A percentile compares a stretch with the other conserved stretches of the same genome.
Conservation (phyloP, 805 yeast species). For the Lachancea dasiensis region DNA sequence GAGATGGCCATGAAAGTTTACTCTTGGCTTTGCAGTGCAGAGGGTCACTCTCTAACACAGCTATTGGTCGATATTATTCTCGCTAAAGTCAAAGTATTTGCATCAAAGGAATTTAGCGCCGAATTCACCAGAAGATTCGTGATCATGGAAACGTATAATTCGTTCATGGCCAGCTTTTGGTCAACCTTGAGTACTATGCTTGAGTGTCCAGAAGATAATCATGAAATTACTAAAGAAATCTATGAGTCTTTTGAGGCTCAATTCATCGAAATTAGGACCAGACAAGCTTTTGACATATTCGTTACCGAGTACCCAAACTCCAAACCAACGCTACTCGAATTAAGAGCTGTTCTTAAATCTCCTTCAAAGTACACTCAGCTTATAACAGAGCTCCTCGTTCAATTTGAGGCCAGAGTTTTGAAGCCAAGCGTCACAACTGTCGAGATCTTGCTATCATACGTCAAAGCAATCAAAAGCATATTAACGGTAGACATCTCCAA, state of each 20-base stretch:
- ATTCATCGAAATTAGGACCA: constrained; percentile 38
- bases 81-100: constrained; percentile 17
- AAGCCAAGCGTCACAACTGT: constrained; percentile 80
- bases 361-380: constrained; percentile 23
- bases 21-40: constrained; percentile 23
- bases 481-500: constrained; percentile 81
- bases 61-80: constrained; percentile 20
- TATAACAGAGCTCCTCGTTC: constrained; percentile 15
- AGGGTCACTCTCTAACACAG: constrained; percentile 12
- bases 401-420: constrained; percentile 36
- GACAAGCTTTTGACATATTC: constrained; percentile 53
- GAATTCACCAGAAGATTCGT: constrained; percentile 18
- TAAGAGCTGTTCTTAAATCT: constrained; percentile 45
- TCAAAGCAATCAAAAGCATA: constrained; percentile 66
- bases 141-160: constrained; percentile 25
- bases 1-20: constrained; percentile 19
- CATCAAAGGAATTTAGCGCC: constrained; percentile 17
- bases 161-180: constrained; percentile 27
- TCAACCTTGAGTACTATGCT: constrained; percentile 18
- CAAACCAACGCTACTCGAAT: constrained; percentile 49
- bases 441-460: constrained; percentile 62
- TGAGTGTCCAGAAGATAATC: constrained; percentile 25
- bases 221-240: constrained; percentile 21
- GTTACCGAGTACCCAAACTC: constrained; percentile 49
- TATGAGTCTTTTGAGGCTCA: constrained; percentile 24